Base-by-base conservation (phyloP, 257 asterid species). In the Misopates orontium region DNA sequence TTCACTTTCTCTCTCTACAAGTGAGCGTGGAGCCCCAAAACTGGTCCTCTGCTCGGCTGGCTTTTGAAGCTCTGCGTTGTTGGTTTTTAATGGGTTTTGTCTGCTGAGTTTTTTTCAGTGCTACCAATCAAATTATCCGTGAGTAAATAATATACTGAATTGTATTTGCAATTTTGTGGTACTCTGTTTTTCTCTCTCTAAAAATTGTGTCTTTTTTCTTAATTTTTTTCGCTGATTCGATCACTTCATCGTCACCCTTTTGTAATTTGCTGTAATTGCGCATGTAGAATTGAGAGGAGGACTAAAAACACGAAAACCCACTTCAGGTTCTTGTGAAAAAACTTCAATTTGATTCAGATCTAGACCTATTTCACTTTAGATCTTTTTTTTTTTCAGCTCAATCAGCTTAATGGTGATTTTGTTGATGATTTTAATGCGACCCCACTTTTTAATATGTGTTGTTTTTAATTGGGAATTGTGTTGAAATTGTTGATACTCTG, bases 31-130 rank as follows among this genome's bases (percentile, higher is more conserved):
- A 73, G 79, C 91, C 97, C 93, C 61, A 57, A 8, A 57, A 45
- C 74, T 83, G 87, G 89, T 78, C 87, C 79, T 62, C 64, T 75
- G 79, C 85, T 75, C 75, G 67, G 87, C 83, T 79, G 87, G 80
- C 80, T 79, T 28, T 36, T 68, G 70, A 77, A 84, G 76, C 76
- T 79, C 78, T 73, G 73, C 71, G 39, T 75, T 71, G 75, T 71
- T 77, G 87, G 78, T 65, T 81, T 79, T 84, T 81, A 75, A 79
- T 77, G 79, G 81, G 68, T 71, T 72, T 71, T 77, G 85, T 81
- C 80, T 68, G 75, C 77, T 79, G 77, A 69, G 76, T 55, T 71
- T n/a, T n/a, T n/a, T n/a, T n/a, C n/a, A n/a, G n/a, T n/a, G n/a
- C n/a, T n/a, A n/a, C 36, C 36, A 28, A 28, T 28, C 36, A 28